Evolutionary conservation across 2,329 filamentous ascomycete species (phyloP).

Genomic region (Endocalyx cinctus): DNA sequence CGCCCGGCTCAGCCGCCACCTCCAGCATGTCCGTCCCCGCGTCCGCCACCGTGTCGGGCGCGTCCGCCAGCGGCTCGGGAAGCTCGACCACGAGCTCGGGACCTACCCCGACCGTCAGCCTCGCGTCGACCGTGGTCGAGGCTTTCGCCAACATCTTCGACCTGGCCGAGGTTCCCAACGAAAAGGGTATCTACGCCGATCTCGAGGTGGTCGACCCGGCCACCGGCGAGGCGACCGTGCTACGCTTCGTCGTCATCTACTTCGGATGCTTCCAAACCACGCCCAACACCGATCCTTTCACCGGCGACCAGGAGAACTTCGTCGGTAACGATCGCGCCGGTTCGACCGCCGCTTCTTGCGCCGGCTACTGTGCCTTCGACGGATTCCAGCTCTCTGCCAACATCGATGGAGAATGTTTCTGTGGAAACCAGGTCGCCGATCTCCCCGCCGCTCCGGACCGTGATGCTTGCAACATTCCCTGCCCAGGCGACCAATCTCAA

Average conservation of each 20-base stretch:
- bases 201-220: conserved; percentile 3
- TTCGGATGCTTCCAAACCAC: conserved; percentile 8
- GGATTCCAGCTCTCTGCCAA: conserved; percentile 5
- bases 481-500: not conserved
- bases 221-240: not conserved
- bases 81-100: not conserved
- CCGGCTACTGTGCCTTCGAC: conserved; percentile 7
- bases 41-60: too few species aligned
- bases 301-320: conserved; percentile 1
- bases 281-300: conserved; percentile 2
- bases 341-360: conserved; percentile 4
- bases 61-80: not conserved
- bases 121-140: conserved; percentile 1
- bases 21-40: too few species aligned
- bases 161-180: conserved; percentile 1
- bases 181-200: not conserved
- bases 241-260: conserved; percentile 4
- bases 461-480: conserved; percentile 2
- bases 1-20: not conserved
- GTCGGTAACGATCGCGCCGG: conserved; percentile 1
- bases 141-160: conserved; percentile 5
- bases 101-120: conserved; percentile 3
- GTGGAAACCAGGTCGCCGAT: conserved; percentile 2
- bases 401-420: conserved; percentile 9
- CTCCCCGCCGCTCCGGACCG: not conserved